Evolutionary conservation across 2,329 filamentous ascomycete genomes (phyloP), one percentile per base, ranked within the genome.

Genomic region (Fusarium sp.): DNA sequence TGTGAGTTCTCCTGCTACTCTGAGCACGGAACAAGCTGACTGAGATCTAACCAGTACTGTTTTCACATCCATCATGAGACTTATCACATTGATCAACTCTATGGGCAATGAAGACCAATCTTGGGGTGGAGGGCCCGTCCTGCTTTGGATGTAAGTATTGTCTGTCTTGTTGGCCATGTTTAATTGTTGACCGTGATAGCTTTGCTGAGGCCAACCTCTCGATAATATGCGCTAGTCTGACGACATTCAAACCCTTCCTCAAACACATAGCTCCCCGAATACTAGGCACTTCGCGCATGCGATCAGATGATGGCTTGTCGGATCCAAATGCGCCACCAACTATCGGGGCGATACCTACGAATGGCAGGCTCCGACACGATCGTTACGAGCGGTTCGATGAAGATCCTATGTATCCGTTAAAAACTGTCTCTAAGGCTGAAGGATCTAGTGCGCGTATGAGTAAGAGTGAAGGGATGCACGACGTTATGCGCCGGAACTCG

Each of bases 121-220:
- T 15, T 70, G 63, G 63, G 57, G 58, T 1, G 42, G 49, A 3
- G 67, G 53, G 0, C 67, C 67, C 12, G 63, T 71, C n/a, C 30
- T 68, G 8, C 45, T 72, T 8, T 72, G 69, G 70, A 67, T 67
- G 70, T 71, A 46, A 52, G 58, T 56, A 38, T 38, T 38, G 34
- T 12, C 10, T 38, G 34, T 4, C 34, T 38, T 38, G 18, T 6
- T 38, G n/a, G 5, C 34, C 34, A 38, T 38, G 34, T 44, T 9
- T 24, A 44, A 44, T 15, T 24, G 9, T 24, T 24, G 11, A 38
- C 34, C 3, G 10, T 24, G 10, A 6, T 8, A 71, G 68, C 12
- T 59, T 71, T 16, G 68, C 59, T 3, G 63, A 71, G 22, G 55
- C 63, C 10, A 71, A 71, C 5, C 68, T 71, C 11, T 71, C 68